Conservation (phyloP, 2,329 filamentous ascomycete genomes). For the Fusarium sp. region DNA sequence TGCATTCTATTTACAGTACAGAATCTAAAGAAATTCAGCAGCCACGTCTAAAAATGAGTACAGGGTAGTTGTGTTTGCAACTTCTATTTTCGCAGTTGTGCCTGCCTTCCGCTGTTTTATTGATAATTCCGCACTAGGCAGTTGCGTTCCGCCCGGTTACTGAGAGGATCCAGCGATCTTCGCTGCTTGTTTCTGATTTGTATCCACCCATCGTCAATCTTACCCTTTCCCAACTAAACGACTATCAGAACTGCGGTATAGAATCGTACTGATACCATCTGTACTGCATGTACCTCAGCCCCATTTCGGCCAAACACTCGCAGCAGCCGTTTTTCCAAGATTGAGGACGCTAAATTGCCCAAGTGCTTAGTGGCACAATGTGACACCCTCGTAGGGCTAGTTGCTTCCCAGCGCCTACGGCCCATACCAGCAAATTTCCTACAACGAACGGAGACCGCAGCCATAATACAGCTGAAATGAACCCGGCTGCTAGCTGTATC, state of each 20-base stretch:
- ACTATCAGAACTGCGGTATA: neutral
- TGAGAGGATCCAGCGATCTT: constrained; percentile 1
- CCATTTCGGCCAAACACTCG: neutral
- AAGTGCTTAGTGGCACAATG: neutral
- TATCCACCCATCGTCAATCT: constrained; percentile 13
- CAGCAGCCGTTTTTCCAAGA: constrained; percentile 14
- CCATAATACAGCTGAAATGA: constrained; percentile 17
- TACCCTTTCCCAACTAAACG: neutral
- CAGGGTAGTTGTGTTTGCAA: neutral
- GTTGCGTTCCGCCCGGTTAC: constrained; percentile 1
- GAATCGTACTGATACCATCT: neutral
- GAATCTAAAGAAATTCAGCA: neutral
- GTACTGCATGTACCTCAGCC: neutral
- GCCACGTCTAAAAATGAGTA: neutral
- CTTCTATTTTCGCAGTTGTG: neutral
- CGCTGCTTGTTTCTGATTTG: neutral
- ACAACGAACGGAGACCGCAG: neutral
- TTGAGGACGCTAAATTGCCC: constrained; percentile 4
- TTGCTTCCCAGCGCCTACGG: neutral
- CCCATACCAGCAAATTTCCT: neutral
- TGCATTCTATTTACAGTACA: constrained; percentile 3
- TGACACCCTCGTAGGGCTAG: constrained; percentile 14
- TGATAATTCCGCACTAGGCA: constrained; percentile 1
- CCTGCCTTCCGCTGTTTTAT: neutral
- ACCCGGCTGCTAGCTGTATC: neutral